Conservation (phyloP, 352 stramenopile genomes). For the Globisporangium middletonii region DNA sequence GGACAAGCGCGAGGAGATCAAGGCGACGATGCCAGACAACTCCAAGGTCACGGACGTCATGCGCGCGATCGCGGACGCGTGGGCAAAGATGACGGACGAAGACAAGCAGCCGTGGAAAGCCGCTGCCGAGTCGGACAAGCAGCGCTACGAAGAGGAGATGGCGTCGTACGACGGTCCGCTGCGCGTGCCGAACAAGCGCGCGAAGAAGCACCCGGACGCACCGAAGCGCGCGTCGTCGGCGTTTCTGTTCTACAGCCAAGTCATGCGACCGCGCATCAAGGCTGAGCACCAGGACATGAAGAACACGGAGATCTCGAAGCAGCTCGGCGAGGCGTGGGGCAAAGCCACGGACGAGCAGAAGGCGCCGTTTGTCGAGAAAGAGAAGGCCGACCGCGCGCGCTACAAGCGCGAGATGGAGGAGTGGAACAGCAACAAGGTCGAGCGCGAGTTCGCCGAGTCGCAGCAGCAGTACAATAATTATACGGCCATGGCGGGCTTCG, state of each 20-base stretch:
- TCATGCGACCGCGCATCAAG: constrained; percentile 88
- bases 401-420: constrained; percentile 94
- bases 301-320: constrained; percentile 94
- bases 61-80: constrained; percentile 87
- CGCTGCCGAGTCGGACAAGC: constrained; percentile 90
- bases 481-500: constrained; percentile 72
- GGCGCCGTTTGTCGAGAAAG: constrained; percentile 89
- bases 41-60: constrained; percentile 91
- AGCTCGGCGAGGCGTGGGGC: constrained; percentile 90
- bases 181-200: constrained; percentile 90
- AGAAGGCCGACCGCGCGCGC: constrained; percentile 85
- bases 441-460: constrained; percentile 78
- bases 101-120: constrained; percentile 92
- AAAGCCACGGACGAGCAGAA: constrained; percentile 90
- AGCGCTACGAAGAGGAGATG: constrained; percentile 93
- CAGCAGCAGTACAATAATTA: constrained; percentile 83
- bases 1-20: constrained; percentile 89
- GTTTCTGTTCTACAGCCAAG: constrained; percentile 93
- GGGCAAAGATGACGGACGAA: constrained; percentile 86
- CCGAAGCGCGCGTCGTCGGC: constrained; percentile 93
- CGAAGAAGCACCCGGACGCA: constrained; percentile 93
- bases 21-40: constrained; percentile 75
- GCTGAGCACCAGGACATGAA: constrained; percentile 92
- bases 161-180: constrained; percentile 88
- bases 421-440: constrained; percentile 83